These are phyloP conservation scores for Cryphonectria parasitica DNA, from an alignment of 2,329 filamentous ascomycete genomes.

Conservation along the genomic window DNA sequence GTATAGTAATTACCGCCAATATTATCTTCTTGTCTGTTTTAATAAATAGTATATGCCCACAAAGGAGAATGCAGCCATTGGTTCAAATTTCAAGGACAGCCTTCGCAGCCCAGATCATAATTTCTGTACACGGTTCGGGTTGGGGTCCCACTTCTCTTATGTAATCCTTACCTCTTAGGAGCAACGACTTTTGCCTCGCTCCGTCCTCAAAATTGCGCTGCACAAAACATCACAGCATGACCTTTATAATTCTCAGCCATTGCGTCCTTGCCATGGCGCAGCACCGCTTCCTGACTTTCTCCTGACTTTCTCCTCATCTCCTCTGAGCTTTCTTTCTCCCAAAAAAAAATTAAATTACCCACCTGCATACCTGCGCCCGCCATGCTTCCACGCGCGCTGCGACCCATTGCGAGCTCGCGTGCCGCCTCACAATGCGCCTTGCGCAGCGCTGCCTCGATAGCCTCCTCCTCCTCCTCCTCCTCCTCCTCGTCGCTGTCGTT, in stretches of 20 bases:
- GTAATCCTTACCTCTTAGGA: conserved; percentile 1
- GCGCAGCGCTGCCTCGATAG: neutral
- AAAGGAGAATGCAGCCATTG: too few relatives aligned
- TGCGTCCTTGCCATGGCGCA: conserved; percentile 25
- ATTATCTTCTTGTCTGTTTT: too few relatives aligned
- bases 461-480: neutral
- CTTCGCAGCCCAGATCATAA: neutral
- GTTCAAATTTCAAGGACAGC: neutral
- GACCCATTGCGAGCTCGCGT: conserved; percentile 20
- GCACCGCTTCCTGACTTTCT: conserved; percentile 15
- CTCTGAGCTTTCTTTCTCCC: neutral
- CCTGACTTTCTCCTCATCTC: conserved; percentile 10
- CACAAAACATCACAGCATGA: conserved; percentile 25
- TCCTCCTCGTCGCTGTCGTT: neutral
- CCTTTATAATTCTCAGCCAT: conserved; percentile 19
- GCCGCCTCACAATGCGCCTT: conserved; percentile 6
- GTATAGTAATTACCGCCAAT: neutral
- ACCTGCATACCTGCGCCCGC: neutral
- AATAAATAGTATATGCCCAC: too few relatives aligned
- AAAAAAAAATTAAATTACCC: too few relatives aligned
- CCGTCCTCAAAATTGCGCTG: conserved; percentile 29
- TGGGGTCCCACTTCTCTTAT: conserved; percentile 1
- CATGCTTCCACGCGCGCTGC: conserved; percentile 27
- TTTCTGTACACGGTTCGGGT: neutral
- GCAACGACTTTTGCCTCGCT: neutral